Evolutionary conservation across 495 filamentous ascomycete genomes (phyloP).

Genomic region (Mycothermus thermophilus): DNA sequence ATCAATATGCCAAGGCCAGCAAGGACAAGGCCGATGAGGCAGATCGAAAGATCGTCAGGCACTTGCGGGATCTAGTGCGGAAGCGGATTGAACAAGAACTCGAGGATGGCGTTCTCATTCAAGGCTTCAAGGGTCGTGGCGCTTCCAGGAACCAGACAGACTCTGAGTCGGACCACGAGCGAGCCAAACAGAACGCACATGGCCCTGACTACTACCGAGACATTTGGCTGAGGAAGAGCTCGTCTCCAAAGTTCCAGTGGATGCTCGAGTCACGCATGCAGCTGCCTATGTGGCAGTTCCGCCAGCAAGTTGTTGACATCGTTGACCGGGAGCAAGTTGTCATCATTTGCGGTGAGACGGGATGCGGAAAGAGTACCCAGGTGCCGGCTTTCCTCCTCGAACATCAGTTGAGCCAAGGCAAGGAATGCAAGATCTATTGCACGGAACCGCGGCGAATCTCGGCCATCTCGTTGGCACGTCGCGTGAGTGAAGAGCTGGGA

Average conservation of each 20-base stretch:
- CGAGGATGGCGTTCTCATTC: constrained; percentile 63
- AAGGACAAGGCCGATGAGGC: constrained; percentile 51
- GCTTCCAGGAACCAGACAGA: constrained; percentile 34
- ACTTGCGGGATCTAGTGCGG: constrained; percentile 47
- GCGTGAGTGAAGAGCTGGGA: constrained; percentile 89
- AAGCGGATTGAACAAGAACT: constrained; percentile 41
- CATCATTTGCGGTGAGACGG: constrained; percentile 90
- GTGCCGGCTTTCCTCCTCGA: constrained; percentile 87
- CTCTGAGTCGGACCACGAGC: constrained; percentile 27
- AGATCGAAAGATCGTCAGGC: constrained; percentile 51
- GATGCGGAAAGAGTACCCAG: constrained; percentile 94
- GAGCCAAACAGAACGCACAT: constrained; percentile 18
- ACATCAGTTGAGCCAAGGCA: constrained; percentile 66
- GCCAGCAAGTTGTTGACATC: constrained; percentile 54
- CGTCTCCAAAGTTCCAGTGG: constrained; percentile 41
- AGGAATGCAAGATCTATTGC: constrained; percentile 80
- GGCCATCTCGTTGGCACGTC: constrained; percentile 76
- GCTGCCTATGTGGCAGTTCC: constrained; percentile 82
- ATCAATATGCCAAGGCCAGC: constrained; percentile 55
- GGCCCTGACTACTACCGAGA: constrained; percentile 38
- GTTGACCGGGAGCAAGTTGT: constrained; percentile 67
- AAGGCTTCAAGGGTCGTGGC: constrained; percentile 53
- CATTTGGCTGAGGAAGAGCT: constrained; percentile 58
- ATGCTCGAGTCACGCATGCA: constrained; percentile 43
- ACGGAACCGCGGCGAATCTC: constrained; percentile 95